Evolutionary conservation across 768 basidiomycete species (phyloP).

Genomic region (Pleurotus tuber-regium): DNA sequence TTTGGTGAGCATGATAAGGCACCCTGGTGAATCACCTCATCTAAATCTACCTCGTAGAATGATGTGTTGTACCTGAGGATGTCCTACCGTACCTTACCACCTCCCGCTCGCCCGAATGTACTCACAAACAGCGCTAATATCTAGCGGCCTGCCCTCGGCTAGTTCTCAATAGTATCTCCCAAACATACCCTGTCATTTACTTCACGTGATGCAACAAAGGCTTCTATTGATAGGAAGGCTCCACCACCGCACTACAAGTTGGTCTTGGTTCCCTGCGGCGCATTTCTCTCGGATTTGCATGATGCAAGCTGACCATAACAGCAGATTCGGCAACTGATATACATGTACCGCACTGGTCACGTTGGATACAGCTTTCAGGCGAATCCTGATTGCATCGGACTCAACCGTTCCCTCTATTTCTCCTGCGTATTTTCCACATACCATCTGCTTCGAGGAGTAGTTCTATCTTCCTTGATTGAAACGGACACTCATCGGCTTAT

Average conservation of each 20-base stretch:
- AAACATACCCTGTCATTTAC: too few species aligned
- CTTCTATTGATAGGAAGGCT: slow-evolving; percentile 5
- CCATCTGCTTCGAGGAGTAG: neutral
- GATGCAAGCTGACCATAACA: neutral
- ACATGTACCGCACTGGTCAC: neutral
- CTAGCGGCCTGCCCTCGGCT: too few species aligned
- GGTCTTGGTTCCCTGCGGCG: neutral
- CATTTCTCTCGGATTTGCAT: neutral
- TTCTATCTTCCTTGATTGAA: neutral
- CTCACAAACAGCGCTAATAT: too few species aligned
- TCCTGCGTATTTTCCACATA: neutral
- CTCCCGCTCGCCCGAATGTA: too few species aligned
- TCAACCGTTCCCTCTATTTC: neutral
- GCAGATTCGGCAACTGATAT: neutral
- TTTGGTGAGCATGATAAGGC: neutral
- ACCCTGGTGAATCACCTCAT: neutral
- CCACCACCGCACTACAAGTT: slow-evolving; percentile 5
- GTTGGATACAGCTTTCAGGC: neutral
- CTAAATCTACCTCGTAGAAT: too few species aligned
- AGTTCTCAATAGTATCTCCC: too few species aligned
- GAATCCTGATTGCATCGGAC: neutral
- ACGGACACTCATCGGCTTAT: neutral
- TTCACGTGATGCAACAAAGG: too few species aligned
- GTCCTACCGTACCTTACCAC: too few species aligned
- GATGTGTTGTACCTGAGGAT: too few species aligned